Base-by-base conservation (phyloP, 2,329 filamentous ascomycete species). In the Apiospora marii region DNA sequence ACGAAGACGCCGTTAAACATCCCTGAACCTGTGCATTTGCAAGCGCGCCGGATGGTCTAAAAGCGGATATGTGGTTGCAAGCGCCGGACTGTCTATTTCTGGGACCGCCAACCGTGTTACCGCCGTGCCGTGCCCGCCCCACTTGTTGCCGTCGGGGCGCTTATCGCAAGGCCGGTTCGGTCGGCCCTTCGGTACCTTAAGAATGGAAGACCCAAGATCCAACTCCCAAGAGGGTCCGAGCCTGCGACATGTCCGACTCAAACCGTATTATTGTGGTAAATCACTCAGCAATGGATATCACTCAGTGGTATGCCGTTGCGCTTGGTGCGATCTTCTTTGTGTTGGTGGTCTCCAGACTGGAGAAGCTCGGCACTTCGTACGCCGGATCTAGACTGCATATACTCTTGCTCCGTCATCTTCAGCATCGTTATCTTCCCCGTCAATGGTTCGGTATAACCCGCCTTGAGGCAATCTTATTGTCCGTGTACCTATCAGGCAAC, bases 271-370 rank as follows among this genome's bases (percentile, higher is more conserved):
- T 51, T 51, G 49, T 51, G 49, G n/a, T 51, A 51, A 51, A 51
- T 51, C 49, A n/a, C n/a, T 13, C n/a, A 51, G 49, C 49, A 51
- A 51, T 51, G n/a, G 49, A 51, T 51, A 51, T n/a, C 49, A 51
- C 49, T n/a, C 49, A 51, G 48, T 51, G 49, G 49, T 51, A 51
- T 51, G 49, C 49, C n/a, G 49, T 51, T 51, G n/a, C 49, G 24
- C 10, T 51, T 51, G n/a, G 49, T 51, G 49, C 49, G 49, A 51
- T 51, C n/a, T 51, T 51, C 48, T 51, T 51, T n/a, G 49, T 51
- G n/a, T 51, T 51, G n/a, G n/a, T 51, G n/a, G 49, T 51, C 49
- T 51, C n/a, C n/a, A 51, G 49, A 51, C 49, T 51, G n/a, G 49
- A 51, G 10, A 51, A 51, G n/a, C n/a, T 51, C 8, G 49, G 49